Evolutionary conservation across 345 rosid species (phyloP).

Genomic region (Citrus glauca): DNA sequence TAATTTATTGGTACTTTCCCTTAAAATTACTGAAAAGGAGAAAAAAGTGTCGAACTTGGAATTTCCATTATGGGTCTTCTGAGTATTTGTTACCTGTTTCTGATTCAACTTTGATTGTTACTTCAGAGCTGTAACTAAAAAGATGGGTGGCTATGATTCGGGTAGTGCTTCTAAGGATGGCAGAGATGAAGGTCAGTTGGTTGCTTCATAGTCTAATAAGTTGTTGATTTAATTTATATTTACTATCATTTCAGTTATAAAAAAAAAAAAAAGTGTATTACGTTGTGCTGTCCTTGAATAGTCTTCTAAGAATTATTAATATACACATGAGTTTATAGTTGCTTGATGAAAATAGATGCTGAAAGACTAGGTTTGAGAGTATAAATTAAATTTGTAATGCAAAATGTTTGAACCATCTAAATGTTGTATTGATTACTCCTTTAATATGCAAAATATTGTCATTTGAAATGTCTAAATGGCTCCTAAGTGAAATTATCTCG

Average conservation of each 20-base stretch:
- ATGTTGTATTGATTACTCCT: background rate
- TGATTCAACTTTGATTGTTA: background rate
- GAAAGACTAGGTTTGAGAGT: background rate
- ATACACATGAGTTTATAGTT: background rate
- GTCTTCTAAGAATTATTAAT: background rate
- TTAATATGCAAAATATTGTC: background rate
- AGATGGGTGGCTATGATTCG: conserved; percentile 37
- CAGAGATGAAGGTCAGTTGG: conserved; percentile 37
- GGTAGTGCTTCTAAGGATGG: conserved; percentile 38
- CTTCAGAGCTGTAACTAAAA: background rate
- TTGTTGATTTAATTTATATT: background rate
- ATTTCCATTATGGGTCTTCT: background rate
- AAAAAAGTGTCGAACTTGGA: background rate
- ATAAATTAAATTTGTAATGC: background rate
- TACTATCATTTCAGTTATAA: background rate
- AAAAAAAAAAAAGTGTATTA: background rate
- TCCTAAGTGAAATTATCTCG: background rate
- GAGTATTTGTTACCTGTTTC: background rate
- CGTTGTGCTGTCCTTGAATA: background rate
- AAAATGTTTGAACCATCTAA: background rate
- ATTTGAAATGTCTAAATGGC: background rate
- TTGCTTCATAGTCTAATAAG: background rate
- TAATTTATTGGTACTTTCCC: background rate
- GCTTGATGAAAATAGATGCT: background rate
- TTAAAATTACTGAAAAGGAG: background rate